Evolutionary conservation across 345 rosid genomes (phyloP), one percentile per base, ranked within the genome.

Genomic region (Salix koriyanagi): DNA sequence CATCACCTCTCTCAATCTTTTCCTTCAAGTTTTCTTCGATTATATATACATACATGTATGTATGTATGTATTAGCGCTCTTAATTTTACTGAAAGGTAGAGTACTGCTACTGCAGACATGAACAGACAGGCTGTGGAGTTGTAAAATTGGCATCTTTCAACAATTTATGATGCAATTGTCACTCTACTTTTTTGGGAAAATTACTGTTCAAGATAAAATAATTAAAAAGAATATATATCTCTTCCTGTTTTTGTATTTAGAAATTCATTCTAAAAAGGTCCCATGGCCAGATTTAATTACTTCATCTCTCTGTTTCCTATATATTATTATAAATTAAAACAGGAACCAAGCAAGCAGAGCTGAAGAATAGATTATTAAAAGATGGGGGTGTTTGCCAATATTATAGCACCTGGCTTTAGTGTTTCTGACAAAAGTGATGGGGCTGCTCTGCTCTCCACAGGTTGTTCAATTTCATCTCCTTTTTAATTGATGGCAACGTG

Each of bases 351-450:
- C 2, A 41, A 41, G 4, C 26, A 6, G 11, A 60, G 23, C 65
- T 4, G 10, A 4, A 58, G 25, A 9, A 1, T 56, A n/a, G n/a
- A 56, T 9, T 56, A 26, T 34, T 36, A 16, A 65, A 25, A 50
- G 32, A 39, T 32, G 25, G 70, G 37, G 50, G 42, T 67, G 42
- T 67, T 39, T 65, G 79, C n/a, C 39, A 77, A 82, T 77, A 76
- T 77, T 69, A 3, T 60, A 71, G 42, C 76, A 30, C 23, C 26
- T 56, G 74, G 80, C 67, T 78, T 67, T 75, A 72, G 82, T 76
- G 86, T 67, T 77, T 79, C 85, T 84, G 78, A 80, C 84, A 80
- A 85, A 84, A 82, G 80, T 67, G 18, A 61, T 72, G 73, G 78
- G 72, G 71, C 36, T 18, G 76, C 80, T 72, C 37, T 76, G 76